Evolutionary conservation across 352 stramenopile species (phyloP).

Genomic region (Phytophthora vignae): DNA sequence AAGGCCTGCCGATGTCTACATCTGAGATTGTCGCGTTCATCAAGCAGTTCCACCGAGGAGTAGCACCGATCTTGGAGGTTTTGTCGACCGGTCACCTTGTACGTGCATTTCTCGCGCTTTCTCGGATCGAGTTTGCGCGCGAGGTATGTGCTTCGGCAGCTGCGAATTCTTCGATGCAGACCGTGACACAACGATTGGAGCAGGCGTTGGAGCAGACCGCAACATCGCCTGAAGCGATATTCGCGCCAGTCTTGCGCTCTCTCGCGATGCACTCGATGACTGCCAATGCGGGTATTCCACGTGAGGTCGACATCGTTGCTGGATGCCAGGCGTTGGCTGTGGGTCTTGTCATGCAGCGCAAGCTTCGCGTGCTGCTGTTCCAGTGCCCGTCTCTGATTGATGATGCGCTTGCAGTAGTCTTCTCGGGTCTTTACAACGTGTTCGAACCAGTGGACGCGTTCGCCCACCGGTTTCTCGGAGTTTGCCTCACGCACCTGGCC

Average conservation of each 20-base stretch:
- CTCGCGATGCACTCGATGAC: constrained; percentile 27
- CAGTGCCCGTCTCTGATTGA: constrained; percentile 45
- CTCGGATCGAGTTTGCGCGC: constrained; percentile 59
- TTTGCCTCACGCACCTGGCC: constrained; percentile 54
- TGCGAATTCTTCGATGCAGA: constrained; percentile 47
- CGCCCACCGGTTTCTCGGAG: constrained; percentile 54
- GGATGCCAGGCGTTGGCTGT: constrained; percentile 51
- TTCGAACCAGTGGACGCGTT: constrained; percentile 64
- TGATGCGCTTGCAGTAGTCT: constrained; percentile 56
- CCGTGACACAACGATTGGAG: constrained; percentile 55
- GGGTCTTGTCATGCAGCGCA: constrained; percentile 59
- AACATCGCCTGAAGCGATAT: constrained; percentile 33
- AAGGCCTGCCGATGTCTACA: constrained; percentile 1
- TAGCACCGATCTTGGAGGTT: constrained; percentile 31
- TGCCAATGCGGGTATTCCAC: constrained; percentile 20
- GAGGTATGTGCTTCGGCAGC: constrained; percentile 41
- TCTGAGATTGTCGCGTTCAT: constrained; percentile 37
- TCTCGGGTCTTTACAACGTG: constrained; percentile 56
- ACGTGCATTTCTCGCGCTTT: constrained; percentile 39
- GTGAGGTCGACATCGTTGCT: constrained; percentile 46
- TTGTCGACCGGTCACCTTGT: constrained; percentile 28
- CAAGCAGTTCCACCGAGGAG: constrained; percentile 37
- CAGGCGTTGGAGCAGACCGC: constrained; percentile 39
- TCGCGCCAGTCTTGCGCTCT: constrained; percentile 42
- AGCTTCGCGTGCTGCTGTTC: constrained; percentile 57